Percentiles rank a stretch among this genome's conserved stretches.
Conservation (phyloP, 148 eudicot species). For the Rhododendron mucronatum region DNA sequence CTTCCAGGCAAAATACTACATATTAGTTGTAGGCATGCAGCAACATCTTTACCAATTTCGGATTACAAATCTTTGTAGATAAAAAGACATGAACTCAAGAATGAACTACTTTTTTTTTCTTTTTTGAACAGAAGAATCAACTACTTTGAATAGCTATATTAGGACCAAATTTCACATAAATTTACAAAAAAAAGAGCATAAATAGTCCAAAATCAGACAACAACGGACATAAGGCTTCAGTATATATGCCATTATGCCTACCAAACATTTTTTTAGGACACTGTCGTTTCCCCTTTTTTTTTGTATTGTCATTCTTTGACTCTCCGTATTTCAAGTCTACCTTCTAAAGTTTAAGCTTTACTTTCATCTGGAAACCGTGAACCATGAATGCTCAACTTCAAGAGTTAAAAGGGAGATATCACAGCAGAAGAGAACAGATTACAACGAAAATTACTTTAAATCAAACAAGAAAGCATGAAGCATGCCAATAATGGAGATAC, state of each 20-base stretch:
- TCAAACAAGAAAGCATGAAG: background rate
- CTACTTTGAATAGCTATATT: background rate
- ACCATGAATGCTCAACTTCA: background rate
- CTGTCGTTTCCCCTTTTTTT: background rate
- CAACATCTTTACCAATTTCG: background rate
- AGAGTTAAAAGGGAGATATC: background rate
- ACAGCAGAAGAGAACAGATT: background rate
- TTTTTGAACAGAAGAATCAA: background rate
- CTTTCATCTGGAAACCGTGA: background rate
- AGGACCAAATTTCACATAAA: background rate
- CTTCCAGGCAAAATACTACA: slow-evolving; percentile 6
- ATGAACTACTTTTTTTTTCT: background rate
- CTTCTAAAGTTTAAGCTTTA: background rate
- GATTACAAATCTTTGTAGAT: too few species aligned
- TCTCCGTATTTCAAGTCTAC: background rate
- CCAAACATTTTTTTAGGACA: background rate
- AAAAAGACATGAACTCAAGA: background rate
- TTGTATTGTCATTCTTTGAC: background rate
- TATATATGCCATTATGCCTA: background rate
- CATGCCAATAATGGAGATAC: too few species aligned
- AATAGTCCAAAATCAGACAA: background rate
- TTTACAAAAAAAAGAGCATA: background rate
- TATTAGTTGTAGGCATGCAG: background rate
- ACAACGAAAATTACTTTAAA: too few species aligned
- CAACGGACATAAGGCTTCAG: background rate